Evolutionary conservation across 257 asterid genomes (phyloP).

Genomic region (Solanum bukasovii): DNA sequence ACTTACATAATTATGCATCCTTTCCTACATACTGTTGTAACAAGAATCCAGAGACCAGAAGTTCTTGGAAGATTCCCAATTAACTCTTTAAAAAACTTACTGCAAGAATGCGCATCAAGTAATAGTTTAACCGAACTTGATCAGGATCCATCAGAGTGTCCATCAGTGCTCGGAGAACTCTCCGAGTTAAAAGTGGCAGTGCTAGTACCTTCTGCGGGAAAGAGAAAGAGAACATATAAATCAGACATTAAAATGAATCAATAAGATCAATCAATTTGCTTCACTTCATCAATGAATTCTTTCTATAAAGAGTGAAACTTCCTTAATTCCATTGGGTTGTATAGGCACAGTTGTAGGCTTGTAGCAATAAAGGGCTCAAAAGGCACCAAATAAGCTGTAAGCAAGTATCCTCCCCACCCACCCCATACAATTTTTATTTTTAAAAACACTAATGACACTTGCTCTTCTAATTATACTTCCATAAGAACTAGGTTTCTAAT

Average conservation of each 20-base stretch:
- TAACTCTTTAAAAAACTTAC: slow-evolving; percentile 19
- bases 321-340: background rate
- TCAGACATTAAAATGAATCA: background rate
- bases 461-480: background rate
- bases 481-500: background rate
- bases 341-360: background rate
- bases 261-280: background rate
- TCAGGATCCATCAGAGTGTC: slow-evolving; percentile 37
- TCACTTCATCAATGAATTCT: background rate
- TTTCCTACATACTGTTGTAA: background rate
- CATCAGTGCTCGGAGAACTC: slow-evolving; percentile 19
- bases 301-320: background rate
- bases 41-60: background rate
- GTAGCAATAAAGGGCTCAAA: background rate
- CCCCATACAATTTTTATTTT: background rate
- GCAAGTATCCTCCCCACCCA: background rate
- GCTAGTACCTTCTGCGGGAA: slow-evolving; percentile 36
- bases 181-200: slow-evolving; percentile 31
- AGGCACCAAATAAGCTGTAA: background rate
- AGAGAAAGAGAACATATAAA: background rate
- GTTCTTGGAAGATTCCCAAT: background rate
- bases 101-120: slow-evolving; percentile 42
- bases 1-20: background rate
- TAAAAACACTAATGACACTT: background rate
- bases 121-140: slow-evolving; percentile 45